A percentile compares a stretch with the other conserved stretches of the same genome.
Conservation (phyloP, 345 rosid genomes). For the Carallia brachiata region DNA sequence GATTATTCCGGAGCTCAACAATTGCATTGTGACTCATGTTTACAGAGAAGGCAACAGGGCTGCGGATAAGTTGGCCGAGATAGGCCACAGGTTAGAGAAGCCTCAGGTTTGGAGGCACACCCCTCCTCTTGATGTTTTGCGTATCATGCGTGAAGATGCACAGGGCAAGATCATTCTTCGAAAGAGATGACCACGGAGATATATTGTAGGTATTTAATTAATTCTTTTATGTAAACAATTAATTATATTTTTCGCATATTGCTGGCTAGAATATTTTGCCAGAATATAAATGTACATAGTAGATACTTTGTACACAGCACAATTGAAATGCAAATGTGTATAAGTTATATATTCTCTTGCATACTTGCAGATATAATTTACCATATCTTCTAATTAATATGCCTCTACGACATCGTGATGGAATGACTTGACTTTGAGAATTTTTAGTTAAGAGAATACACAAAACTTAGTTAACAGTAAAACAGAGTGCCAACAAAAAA, state of each 20-base stretch:
- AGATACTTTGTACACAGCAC: background rate
- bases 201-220: background rate
- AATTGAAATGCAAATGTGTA: background rate
- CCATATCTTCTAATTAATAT: no score
- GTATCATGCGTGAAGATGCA: constrained; percentile 66
- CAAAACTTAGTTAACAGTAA: no score
- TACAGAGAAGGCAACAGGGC: constrained; percentile 77
- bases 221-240: no score
- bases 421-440: no score
- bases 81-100: constrained; percentile 55
- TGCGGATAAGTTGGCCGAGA: constrained; percentile 65
- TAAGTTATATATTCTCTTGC: no score
- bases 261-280: background rate
- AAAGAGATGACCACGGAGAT: constrained; percentile 21
- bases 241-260: background rate
- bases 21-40: constrained; percentile 50
- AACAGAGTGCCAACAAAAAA: no score
- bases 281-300: background rate
- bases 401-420: no score
- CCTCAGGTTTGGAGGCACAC: constrained; percentile 54
- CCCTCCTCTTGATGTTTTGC: constrained; percentile 61
- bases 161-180: constrained; percentile 58
- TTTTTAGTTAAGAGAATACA: no score
- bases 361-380: no score
- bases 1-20: constrained; percentile 54